A percentile compares a stretch with the other conserved stretches of the same genome.
These are phyloP conservation scores for Byssoonygena ceratinophila DNA, from an alignment of 2,329 filamentous ascomycete genomes.

Conservation along the genomic window DNA sequence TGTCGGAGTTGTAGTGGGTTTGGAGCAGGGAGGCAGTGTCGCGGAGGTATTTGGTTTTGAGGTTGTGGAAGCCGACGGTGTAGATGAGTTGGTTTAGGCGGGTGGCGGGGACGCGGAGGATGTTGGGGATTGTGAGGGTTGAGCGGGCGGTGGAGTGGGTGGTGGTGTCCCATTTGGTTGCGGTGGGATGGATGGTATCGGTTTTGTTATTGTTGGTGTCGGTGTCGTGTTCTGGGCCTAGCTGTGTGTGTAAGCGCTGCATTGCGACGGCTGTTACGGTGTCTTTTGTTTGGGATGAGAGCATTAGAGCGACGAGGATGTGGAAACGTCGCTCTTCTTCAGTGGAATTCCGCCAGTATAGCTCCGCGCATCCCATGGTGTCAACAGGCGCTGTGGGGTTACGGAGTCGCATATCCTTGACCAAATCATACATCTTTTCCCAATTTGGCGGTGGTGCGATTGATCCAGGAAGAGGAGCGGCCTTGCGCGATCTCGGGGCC, in stretches of 20 bases:
- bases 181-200: neutral
- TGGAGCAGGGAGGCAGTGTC: slow-evolving; percentile 60
- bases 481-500: slow-evolving; percentile 23
- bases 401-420: slow-evolving; percentile 65
- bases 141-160: slow-evolving; percentile 27
- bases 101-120: slow-evolving; percentile 59
- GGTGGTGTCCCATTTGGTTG: slow-evolving; percentile 16
- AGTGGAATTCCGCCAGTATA: slow-evolving; percentile 35
- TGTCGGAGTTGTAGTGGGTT: slow-evolving; percentile 61
- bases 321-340: slow-evolving; percentile 62
- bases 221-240: slow-evolving; percentile 37
- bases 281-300: slow-evolving; percentile 87
- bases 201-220: neutral
- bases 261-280: slow-evolving; percentile 80
- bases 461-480: slow-evolving; percentile 32
- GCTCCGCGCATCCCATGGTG: slow-evolving; percentile 78
- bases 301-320: slow-evolving; percentile 77
- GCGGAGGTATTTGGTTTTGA: slow-evolving; percentile 80
- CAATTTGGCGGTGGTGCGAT: slow-evolving; percentile 63
- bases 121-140: slow-evolving; percentile 60
- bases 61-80: slow-evolving; percentile 87
- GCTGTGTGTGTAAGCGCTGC: slow-evolving; percentile 62
- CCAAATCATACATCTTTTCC: slow-evolving; percentile 67
- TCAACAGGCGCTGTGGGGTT: slow-evolving; percentile 71
- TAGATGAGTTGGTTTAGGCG: slow-evolving; percentile 63